Evolutionary conservation across 306 rosid species (phyloP).

Genomic region (Hippophae tibetana): DNA sequence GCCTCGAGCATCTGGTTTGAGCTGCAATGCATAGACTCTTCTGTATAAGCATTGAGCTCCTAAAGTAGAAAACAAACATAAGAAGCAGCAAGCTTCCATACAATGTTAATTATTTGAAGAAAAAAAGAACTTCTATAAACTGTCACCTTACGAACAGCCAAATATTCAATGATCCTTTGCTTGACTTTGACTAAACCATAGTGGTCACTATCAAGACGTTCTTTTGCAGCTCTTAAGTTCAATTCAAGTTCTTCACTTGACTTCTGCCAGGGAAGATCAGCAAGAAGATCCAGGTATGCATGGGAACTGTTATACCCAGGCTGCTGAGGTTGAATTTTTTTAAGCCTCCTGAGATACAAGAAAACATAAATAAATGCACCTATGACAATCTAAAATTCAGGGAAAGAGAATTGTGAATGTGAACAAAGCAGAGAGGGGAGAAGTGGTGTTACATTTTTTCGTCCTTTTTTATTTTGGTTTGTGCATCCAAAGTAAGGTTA

Average conservation of each 20-base stretch:
- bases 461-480: too few species aligned
- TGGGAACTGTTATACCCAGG: conserved; percentile 92
- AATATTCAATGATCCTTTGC: conserved; percentile 89
- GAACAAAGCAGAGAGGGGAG: not conserved
- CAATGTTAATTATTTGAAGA: too few species aligned
- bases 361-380: conserved; percentile 9
- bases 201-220: conserved; percentile 84
- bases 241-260: conserved; percentile 69
- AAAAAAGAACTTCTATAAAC: not conserved
- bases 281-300: conserved; percentile 91
- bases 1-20: conserved; percentile 97
- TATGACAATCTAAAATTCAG: not conserved
- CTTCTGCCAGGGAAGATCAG: conserved; percentile 93
- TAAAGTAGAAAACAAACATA: conserved; percentile 11
- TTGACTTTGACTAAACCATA: conserved; percentile 88
- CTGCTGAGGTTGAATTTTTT: conserved; percentile 98
- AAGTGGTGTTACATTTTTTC: too few species aligned
- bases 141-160: conserved; percentile 92
- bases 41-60: conserved; percentile 26
- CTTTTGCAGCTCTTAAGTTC: conserved; percentile 79
- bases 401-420: not conserved
- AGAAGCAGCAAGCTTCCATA: conserved; percentile 1
- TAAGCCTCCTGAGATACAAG: conserved; percentile 66
- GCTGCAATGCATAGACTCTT: conserved; percentile 37
- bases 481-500: too few species aligned